phyloP scores from a whole-genome alignment of 1,284 basidiomycete genomes.

The Cutaneotrichosporon sp. region DNA sequence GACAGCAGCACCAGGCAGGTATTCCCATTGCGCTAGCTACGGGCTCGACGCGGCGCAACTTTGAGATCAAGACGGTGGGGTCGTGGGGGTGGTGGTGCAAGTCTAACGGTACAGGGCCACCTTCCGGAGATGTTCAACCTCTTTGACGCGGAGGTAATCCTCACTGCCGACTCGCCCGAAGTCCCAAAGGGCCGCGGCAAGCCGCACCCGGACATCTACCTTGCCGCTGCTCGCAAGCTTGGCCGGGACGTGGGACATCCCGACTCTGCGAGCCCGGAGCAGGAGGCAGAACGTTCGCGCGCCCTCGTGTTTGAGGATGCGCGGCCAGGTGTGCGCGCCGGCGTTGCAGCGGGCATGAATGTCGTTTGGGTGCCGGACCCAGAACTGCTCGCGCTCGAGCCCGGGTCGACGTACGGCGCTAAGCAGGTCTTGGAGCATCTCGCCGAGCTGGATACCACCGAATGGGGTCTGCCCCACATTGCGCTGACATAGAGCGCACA shows the following conservation, averaged over 20 bases:
- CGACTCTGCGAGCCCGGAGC: constrained; percentile 29
- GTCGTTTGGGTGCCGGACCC: constrained; percentile 49
- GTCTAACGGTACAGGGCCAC: constrained; percentile 34
- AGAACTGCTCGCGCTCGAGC: constrained; percentile 39
- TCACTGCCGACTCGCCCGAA: constrained; percentile 44
- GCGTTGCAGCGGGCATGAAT: constrained; percentile 48
- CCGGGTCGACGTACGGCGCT: constrained; percentile 38
- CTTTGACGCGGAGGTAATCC: constrained; percentile 39
- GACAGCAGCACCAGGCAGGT: constrained; percentile 34
- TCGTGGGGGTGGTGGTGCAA: background rate
- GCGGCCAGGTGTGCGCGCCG: constrained; percentile 39
- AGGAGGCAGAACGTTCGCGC: constrained; percentile 32
- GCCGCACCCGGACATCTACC: constrained; percentile 47
- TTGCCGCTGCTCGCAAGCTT: constrained; percentile 45
- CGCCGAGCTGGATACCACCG: constrained; percentile 37
- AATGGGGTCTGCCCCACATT: constrained; percentile 42
- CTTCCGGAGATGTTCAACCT: constrained; percentile 44
- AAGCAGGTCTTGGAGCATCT: constrained; percentile 36
- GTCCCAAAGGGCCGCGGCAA: constrained; percentile 45
- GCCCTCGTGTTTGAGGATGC: constrained; percentile 50
- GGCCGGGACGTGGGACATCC: constrained; percentile 43
- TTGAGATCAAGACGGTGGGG: constrained; percentile 43
- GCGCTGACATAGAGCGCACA: background rate
- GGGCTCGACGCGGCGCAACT: constrained; percentile 37
- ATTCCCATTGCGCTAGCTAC: constrained; percentile 48